Percentiles rank a stretch among this genome's conserved stretches.
Evolutionary conservation across 495 filamentous ascomycete species (phyloP).

Genomic region (Immersiella caudata): DNA sequence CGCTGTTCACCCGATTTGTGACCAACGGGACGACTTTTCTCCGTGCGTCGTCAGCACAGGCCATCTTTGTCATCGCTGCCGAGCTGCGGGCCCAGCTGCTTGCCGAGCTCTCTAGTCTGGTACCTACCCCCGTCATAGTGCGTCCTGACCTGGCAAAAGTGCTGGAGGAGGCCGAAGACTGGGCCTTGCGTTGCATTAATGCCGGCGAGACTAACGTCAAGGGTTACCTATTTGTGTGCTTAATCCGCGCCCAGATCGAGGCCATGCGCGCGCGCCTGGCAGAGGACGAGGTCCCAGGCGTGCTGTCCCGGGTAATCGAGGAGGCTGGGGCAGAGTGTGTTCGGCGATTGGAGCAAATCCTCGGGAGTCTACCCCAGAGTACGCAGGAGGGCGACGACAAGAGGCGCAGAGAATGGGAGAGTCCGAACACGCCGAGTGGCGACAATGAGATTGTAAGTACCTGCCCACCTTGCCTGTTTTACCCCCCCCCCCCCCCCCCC

Average conservation of each 20-base stretch:
- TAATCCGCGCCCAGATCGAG: slow-evolving; percentile 32
- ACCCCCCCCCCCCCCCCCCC: too few relatives aligned
- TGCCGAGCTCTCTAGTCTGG: slow-evolving; percentile 50
- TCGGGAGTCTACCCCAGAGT: slow-evolving; percentile 10
- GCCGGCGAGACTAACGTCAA: slow-evolving; percentile 63
- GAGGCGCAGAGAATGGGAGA: not conserved
- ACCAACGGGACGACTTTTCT: slow-evolving; percentile 25
- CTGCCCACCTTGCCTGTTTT: too few relatives aligned
- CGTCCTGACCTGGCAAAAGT: slow-evolving; percentile 53
- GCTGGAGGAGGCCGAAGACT: slow-evolving; percentile 49
- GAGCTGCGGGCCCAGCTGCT: slow-evolving; percentile 55
- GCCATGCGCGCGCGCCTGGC: slow-evolving; percentile 25
- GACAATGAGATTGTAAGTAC: too few relatives aligned
- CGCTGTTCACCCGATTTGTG: slow-evolving; percentile 14
- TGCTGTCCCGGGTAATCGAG: not conserved
- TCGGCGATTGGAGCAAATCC: not conserved
- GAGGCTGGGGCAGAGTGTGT: not conserved
- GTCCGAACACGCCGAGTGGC: too few relatives aligned
- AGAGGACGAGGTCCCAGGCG: slow-evolving; percentile 2
- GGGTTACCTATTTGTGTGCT: slow-evolving; percentile 48
- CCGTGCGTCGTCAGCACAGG: slow-evolving; percentile 43
- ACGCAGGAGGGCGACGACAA: not conserved
- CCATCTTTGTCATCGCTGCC: slow-evolving; percentile 45
- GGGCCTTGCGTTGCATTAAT: slow-evolving; percentile 45
- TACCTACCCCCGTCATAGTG: slow-evolving; percentile 35